A percentile compares a stretch with the other conserved stretches of the same genome.
phyloP scores from a whole-genome alignment of 2,329 filamentous ascomycete species.

The Neonectria sp. region DNA sequence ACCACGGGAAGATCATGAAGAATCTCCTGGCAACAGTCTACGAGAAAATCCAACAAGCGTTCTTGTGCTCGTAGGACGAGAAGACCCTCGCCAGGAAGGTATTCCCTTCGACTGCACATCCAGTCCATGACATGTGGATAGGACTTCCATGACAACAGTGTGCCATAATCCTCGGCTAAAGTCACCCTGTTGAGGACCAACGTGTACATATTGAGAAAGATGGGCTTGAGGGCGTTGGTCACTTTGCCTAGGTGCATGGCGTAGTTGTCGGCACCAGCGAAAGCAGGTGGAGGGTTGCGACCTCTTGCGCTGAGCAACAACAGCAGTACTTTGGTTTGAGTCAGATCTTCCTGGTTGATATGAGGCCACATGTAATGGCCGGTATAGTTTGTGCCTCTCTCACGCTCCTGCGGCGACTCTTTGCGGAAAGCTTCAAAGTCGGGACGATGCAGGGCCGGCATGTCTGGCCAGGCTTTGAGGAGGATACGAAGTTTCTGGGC shows the following conservation, averaged over 20 bases:
- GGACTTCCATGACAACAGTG: slow-evolving; percentile 52
- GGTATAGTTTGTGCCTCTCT: slow-evolving; percentile 39
- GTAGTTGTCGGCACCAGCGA: slow-evolving; percentile 62
- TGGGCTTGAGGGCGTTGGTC: slow-evolving; percentile 41
- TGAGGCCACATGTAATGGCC: slow-evolving; percentile 65
- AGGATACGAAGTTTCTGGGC: slow-evolving; percentile 63
- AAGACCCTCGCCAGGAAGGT: slow-evolving; percentile 63
- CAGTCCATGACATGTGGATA: slow-evolving; percentile 56
- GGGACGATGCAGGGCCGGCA: slow-evolving; percentile 65
- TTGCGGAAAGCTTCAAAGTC: slow-evolving; percentile 61
- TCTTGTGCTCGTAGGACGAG: slow-evolving; percentile 67
- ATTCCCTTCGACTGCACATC: slow-evolving; percentile 54
- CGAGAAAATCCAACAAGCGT: slow-evolving; percentile 62
- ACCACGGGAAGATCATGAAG: slow-evolving; percentile 64
- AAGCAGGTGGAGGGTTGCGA: slow-evolving; percentile 61
- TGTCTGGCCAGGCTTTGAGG: slow-evolving; percentile 63
- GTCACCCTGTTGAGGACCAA: slow-evolving; percentile 54
- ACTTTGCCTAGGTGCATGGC: slow-evolving; percentile 50
- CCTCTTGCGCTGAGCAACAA: slow-evolving; percentile 69
- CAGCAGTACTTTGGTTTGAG: slow-evolving; percentile 58
- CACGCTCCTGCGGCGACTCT: slow-evolving; percentile 33
- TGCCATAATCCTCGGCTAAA: slow-evolving; percentile 53
- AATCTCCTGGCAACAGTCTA: slow-evolving; percentile 62
- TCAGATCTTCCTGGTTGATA: slow-evolving; percentile 72
- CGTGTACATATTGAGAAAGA: slow-evolving; percentile 50